Percentiles rank a stretch among this genome's conserved stretches.
Evolutionary conservation across 257 asterid genomes (phyloP).

Genomic region (Solanum bulbocastanum): DNA sequence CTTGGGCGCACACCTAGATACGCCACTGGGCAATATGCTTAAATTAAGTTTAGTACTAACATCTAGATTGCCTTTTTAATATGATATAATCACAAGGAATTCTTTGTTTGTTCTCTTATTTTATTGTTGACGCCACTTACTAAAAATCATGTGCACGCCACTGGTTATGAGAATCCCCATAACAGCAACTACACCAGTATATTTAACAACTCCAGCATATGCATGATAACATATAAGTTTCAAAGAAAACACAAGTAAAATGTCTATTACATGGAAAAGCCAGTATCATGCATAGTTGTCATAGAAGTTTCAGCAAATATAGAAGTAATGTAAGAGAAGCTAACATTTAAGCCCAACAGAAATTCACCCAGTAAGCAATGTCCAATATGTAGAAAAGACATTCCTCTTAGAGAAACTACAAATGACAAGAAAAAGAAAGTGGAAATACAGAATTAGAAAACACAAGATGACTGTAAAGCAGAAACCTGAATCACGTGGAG

Average conservation of each 20-base stretch:
- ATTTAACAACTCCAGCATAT: not conserved
- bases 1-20: not conserved
- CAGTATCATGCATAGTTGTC: not conserved
- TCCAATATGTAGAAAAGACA: not conserved
- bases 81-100: not conserved
- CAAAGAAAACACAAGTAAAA: not conserved
- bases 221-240: not conserved
- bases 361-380: not conserved
- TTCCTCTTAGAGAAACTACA: not conserved
- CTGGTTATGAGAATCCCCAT: not conserved
- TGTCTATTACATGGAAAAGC: not conserved
- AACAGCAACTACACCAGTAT: not conserved
- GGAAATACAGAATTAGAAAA: not conserved
- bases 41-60: not conserved
- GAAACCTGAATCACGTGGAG: conserved; percentile 66
- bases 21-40: not conserved
- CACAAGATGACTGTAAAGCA: not conserved
- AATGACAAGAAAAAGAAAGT: not conserved
- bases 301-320: not conserved
- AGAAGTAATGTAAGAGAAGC: not conserved
- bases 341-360: not conserved
- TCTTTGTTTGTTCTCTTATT: not conserved
- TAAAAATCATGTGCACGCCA: not conserved
- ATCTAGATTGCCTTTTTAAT: not conserved
- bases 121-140: not conserved